Base-by-base conservation (phyloP, 2,329 filamentous ascomycete species). In the Monilinia laxa region DNA sequence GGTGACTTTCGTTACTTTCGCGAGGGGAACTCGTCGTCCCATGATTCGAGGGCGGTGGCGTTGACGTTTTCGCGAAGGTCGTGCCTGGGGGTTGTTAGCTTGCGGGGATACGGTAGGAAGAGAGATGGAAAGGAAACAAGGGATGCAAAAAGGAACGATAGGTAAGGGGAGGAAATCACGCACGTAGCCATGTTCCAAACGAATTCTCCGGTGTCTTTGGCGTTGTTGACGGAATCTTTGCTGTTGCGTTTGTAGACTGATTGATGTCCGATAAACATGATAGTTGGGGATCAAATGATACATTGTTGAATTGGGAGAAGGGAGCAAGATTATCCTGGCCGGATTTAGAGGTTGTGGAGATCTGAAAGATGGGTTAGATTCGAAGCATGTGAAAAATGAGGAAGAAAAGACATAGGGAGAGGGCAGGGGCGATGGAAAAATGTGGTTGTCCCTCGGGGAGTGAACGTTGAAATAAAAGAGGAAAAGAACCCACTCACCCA, bases 111-210 rank as follows among this genome's bases (percentile, higher is more conserved):
- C 12, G 52, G 53, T 3, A 20, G 23, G 11, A 20, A 23, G 47
- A 20, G 45, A 20, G 16, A 47, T 18, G 40, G 12, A 18, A 1
- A 45, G 4, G 6, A 45, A 16, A 45, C 18, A 3, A 35, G 31
- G 40, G 12, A 45, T 18, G 40, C 40, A 23, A 28, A 52, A 4
- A 45, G 5, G 16, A 3, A 9, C 45, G 11, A 6, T 16, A 9
- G 20, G 23, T 2, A 38, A 31, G 14, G 9, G 14, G 35, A n/a
- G 18, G 18, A 5, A 47, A 4, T 5, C 6, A 28, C 67, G 51
- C 42, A 70, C 68, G 66, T 69, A 38, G 69, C 66, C 69, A 70
- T 68, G 38, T 70, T 70, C 66, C 69, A 70, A 35, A 69, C 66
- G 28, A 70, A 70, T 42, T 70, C 66, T 4, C 64, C 66, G 16